Evolutionary conservation across 2,329 filamentous ascomycete species (phyloP).

Genomic region (Hymenoscyphus fraxineus): DNA sequence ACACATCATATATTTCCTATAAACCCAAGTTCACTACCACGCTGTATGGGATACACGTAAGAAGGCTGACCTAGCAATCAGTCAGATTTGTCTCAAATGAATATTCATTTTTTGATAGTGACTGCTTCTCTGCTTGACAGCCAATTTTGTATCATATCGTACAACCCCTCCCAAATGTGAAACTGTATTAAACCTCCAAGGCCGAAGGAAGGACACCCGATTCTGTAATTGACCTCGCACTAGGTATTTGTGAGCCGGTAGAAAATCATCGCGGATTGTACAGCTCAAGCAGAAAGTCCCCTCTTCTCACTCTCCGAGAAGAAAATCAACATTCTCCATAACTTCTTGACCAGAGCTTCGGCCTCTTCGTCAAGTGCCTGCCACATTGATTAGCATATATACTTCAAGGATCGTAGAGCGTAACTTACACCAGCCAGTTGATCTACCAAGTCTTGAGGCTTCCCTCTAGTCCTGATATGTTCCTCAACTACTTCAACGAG

Average conservation of each 20-base stretch:
- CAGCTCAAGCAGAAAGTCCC: conserved; percentile 64
- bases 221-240: neutral
- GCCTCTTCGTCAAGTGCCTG: conserved; percentile 91
- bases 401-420: conserved; percentile 2
- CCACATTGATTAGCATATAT: conserved; percentile 36
- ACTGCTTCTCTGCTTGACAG: neutral
- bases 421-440: conserved; percentile 74
- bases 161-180: neutral
- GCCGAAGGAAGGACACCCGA: conserved; percentile 1
- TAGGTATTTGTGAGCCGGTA: neutral
- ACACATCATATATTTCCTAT: neutral
- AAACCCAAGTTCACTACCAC: neutral
- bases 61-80: conserved; percentile 1
- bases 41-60: neutral
- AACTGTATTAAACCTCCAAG: neutral
- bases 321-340: conserved; percentile 98
- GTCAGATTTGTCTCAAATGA: neutral
- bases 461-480: conserved; percentile 71
- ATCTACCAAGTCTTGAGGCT: conserved; percentile 76
- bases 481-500: conserved; percentile 90
- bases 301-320: conserved; percentile 93
- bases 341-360: conserved; percentile 88
- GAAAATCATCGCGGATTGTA: neutral
- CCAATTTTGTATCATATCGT: conserved; percentile 1
- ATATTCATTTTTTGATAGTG: conserved; percentile 1